Evolutionary conservation across 2,329 filamentous ascomycete genomes (phyloP).

Genomic region (Teratosphaeria viscida): DNA sequence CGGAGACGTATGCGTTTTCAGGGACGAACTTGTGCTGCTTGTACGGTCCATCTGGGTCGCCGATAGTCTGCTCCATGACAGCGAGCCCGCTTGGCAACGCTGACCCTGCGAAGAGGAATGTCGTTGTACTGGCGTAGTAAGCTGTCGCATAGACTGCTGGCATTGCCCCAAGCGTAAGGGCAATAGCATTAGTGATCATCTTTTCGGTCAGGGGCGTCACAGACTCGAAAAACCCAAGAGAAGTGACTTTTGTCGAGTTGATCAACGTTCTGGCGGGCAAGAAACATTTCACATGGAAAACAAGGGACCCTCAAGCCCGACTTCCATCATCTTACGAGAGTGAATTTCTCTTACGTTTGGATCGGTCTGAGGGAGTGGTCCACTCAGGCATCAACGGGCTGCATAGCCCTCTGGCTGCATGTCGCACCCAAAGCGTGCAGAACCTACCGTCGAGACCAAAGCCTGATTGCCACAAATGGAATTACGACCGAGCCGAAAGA

Average conservation of each 20-base stretch:
- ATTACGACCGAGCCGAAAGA: background rate
- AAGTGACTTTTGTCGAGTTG: background rate
- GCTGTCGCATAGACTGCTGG: background rate
- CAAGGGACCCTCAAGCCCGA: background rate
- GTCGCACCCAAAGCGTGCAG: background rate
- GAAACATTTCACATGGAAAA: background rate
- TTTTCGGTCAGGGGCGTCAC: background rate
- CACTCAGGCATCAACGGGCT: background rate
- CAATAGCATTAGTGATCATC: background rate
- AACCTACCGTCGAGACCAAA: background rate
- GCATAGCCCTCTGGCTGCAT: background rate
- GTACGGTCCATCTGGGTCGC: background rate
- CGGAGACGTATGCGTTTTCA: slow-evolving; percentile 4
- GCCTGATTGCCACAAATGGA: background rate
- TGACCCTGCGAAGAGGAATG: background rate
- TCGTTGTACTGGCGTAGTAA: background rate
- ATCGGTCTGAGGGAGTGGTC: background rate
- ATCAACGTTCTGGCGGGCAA: background rate
- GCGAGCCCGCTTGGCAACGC: background rate
- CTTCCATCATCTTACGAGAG: background rate
- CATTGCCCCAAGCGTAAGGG: background rate
- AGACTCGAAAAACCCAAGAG: background rate
- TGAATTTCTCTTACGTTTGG: background rate
- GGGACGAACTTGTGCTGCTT: background rate
- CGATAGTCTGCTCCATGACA: background rate